Base-by-base conservation (phyloP, 2,329 filamentous ascomycete genomes). In the Geosmithia flava region DNA sequence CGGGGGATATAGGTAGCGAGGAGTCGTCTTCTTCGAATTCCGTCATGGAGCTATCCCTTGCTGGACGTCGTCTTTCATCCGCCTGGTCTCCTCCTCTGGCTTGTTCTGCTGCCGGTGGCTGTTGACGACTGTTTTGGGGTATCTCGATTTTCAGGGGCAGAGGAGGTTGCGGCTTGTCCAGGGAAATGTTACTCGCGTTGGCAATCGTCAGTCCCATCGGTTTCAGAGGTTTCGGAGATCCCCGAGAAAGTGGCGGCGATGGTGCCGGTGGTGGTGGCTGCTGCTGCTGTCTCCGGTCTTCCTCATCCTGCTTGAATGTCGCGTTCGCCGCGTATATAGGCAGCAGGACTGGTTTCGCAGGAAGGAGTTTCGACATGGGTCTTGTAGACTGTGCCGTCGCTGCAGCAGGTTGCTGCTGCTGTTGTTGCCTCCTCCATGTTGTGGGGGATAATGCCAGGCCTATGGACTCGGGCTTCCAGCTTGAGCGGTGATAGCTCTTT, bases 1-100 rank as follows among this genome's bases (percentile, higher is more conserved):
- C 11, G 6, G 56, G 58, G 3, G 64, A 61, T 44, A 56, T 44
- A 15, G 16, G n/a, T 43, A 67, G 62, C 54, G 62, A 45, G 49
- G 62, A 61, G 50, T 72, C 62, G 54, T 75, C 69, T 59, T 78
- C 69, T 51, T 77, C 73, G 50, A 77, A 72, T 59, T 78, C 67
- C 8, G 74, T 71, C 52, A 75, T 61, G 49, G 69, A 63, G 59
- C 74, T 70, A 49, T 71, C 67, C 20, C 62, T 37, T 37, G 33
- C 33, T 37, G 33, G 6, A 3, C 3, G 33, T 13, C 10, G 11
- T 37, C 11, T 37, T 37, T 3, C 33, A 7, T 11, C 11, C 13
- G 33, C 33, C 33, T 16, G 33, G 10, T 16, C 33, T 13, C 33
- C 33, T 37, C 3, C 33, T 13, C 10, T 37, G 11, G 3, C 11